Conservation (phyloP, 2,329 filamentous ascomycete genomes). For the Dothiorella sarmentorum region DNA sequence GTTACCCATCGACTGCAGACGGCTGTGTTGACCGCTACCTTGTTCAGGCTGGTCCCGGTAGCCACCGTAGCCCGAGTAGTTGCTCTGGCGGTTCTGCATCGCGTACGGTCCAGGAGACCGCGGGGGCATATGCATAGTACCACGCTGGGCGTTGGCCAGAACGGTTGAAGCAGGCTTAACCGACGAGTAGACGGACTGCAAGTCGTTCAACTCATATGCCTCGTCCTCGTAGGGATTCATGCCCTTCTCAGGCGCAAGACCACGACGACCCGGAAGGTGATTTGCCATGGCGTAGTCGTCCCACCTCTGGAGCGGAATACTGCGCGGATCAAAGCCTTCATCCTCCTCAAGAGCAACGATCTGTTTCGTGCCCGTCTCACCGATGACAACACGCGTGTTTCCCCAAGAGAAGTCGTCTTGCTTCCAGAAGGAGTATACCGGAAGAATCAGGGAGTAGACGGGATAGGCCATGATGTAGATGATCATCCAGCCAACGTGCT, state of each 20-base stretch:
- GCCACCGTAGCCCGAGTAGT: slow-evolving; percentile 62
- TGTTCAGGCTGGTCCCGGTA: slow-evolving; percentile 61
- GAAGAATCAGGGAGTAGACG: slow-evolving; percentile 85
- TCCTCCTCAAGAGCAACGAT: slow-evolving; percentile 79
- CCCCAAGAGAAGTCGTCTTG: slow-evolving; percentile 99
- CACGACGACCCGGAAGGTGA: slow-evolving; percentile 86
- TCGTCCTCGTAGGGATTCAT: slow-evolving; percentile 65
- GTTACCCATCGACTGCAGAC: slow-evolving; percentile 60
- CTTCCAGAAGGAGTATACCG: slow-evolving; percentile 99
- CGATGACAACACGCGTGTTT: slow-evolving; percentile 95
- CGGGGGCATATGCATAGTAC: slow-evolving; percentile 70
- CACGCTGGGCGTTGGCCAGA: slow-evolving; percentile 61
- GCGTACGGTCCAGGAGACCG: slow-evolving; percentile 71
- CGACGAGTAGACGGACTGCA: slow-evolving; percentile 93
- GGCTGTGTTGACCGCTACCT: slow-evolving; percentile 37
- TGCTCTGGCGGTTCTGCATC: slow-evolving; percentile 64
- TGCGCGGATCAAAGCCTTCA: slow-evolving; percentile 84
- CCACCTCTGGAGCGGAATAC: slow-evolving; percentile 92
- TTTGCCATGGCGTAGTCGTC: slow-evolving; percentile 89
- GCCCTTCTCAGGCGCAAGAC: slow-evolving; percentile 61
- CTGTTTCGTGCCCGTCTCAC: slow-evolving; percentile 86
- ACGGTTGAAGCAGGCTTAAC: slow-evolving; percentile 83
- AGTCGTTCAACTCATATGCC: slow-evolving; percentile 95
- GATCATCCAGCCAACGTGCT: slow-evolving; percentile 98
- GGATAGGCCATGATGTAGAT: slow-evolving; percentile 90